Evolutionary conservation across 345 rosid species (phyloP).

Genomic region (Heritiera littoralis): DNA sequence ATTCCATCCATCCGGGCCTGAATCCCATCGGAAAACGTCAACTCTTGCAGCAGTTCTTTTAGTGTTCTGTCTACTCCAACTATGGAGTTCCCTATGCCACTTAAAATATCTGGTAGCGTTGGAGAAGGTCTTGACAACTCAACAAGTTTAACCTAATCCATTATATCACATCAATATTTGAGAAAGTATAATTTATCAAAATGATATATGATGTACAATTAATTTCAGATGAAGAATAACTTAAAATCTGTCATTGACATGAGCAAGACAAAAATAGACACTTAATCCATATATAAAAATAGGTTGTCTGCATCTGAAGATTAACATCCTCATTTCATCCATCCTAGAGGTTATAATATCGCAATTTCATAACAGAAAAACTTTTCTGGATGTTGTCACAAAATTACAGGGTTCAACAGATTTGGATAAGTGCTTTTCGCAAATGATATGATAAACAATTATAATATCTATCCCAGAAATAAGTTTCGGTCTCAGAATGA

Average conservation of each 20-base stretch:
- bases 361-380: not conserved
- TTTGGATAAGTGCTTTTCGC: not conserved
- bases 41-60: slow-evolving; percentile 51
- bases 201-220: not conserved
- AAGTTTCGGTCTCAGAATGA: not conserved
- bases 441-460: not conserved
- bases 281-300: not conserved
- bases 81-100: slow-evolving; percentile 65
- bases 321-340: not conserved
- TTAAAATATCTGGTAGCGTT: slow-evolving; percentile 66
- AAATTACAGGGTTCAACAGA: not conserved
- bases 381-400: not conserved
- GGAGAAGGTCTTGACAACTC: slow-evolving; percentile 83
- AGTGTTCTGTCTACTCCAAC: slow-evolving; percentile 64
- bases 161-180: slow-evolving; percentile 16
- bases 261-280: not conserved
- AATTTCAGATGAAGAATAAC: no score
- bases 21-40: slow-evolving; percentile 57
- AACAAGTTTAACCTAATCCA: slow-evolving; percentile 67
- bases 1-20: slow-evolving; percentile 97
- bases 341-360: not conserved
- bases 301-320: not conserved
- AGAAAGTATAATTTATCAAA: not conserved
- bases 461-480: not conserved
- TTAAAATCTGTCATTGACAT: not conserved